Conservation (phyloP, 2,329 filamentous ascomycete genomes). For the Mycosphaerelloides madeirae region DNA sequence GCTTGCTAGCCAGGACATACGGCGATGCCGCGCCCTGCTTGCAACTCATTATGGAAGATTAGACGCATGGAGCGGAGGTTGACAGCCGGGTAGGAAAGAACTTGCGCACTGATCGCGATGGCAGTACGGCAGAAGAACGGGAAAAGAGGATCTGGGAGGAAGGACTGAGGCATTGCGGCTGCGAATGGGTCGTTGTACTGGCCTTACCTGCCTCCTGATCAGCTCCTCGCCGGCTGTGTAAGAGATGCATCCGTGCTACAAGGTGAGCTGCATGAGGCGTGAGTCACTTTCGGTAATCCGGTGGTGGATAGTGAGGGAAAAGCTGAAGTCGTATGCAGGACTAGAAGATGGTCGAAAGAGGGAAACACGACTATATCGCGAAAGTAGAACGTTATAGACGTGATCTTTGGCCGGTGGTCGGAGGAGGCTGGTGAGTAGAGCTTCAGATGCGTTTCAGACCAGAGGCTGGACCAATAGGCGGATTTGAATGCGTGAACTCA, state of each 20-base stretch:
- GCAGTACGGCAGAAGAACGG: constrained; percentile 6
- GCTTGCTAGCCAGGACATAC: constrained; percentile 30
- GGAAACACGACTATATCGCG: constrained; percentile 32
- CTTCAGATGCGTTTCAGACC: constrained; percentile 16
- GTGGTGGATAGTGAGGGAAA: constrained; percentile 17
- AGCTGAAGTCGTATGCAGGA: constrained; percentile 15
- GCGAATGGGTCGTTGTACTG: background rate
- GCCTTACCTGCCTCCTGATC: constrained; percentile 8
- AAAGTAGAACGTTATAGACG: constrained; percentile 30
- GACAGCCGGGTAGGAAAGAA: constrained; percentile 7
- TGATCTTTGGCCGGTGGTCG: constrained; percentile 26
- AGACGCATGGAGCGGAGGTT: constrained; percentile 18
- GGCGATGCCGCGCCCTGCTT: constrained; percentile 24
- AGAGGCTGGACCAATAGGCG: constrained; percentile 9
- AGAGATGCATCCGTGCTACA: constrained; percentile 2
- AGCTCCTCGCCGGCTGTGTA: background rate
- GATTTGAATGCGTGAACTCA: constrained; percentile 4
- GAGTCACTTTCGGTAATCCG: constrained; percentile 22
- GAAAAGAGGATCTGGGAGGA: constrained; percentile 4
- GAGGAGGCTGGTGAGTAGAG: constrained; percentile 32
- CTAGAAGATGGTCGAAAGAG: constrained; percentile 16
- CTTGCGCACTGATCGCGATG: constrained; percentile 13
- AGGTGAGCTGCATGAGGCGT: constrained; percentile 22
- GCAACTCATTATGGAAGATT: constrained; percentile 22
- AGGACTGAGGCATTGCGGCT: constrained; percentile 19